A percentile compares a stretch with the other conserved stretches of the same genome.
Conservation (phyloP, 148 eudicot genomes). For the Cornus suecica region DNA sequence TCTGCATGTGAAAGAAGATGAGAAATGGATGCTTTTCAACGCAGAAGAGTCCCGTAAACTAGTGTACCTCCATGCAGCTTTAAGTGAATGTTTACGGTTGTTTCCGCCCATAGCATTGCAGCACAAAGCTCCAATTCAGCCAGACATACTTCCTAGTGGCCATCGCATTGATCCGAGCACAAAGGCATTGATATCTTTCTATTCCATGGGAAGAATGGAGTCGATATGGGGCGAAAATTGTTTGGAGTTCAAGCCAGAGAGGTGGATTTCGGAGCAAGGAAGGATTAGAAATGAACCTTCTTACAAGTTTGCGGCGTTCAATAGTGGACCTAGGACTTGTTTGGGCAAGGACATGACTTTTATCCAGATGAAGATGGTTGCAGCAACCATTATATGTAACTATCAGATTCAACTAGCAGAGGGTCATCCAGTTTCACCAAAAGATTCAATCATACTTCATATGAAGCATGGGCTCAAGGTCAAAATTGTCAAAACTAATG, state of each 20-base stretch:
- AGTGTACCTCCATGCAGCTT: slow-evolving; percentile 28
- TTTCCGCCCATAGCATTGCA: slow-evolving; percentile 33
- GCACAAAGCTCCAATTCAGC: slow-evolving; percentile 22
- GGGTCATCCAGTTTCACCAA: slow-evolving; percentile 16
- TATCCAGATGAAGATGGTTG: slow-evolving; percentile 26
- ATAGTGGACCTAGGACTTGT: slow-evolving; percentile 36
- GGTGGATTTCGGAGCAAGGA: slow-evolving; percentile 32
- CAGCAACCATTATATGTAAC: slow-evolving; percentile 25
- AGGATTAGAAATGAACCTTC: slow-evolving; percentile 29
- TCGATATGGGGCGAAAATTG: slow-evolving; percentile 36
- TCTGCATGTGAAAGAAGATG: not conserved
- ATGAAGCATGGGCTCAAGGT: slow-evolving; percentile 30
- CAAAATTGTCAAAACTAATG: not conserved
- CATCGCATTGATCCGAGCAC: slow-evolving; percentile 15
- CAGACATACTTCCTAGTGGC: slow-evolving; percentile 34
- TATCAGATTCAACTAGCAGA: slow-evolving; percentile 21
- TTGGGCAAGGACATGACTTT: slow-evolving; percentile 36
- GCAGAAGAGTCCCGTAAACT: slow-evolving; percentile 22
- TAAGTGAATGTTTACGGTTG: slow-evolving; percentile 30
- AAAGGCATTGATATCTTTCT: slow-evolving; percentile 21
- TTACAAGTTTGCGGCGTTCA: slow-evolving; percentile 31
- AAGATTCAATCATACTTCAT: slow-evolving; percentile 17
- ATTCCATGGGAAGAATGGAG: slow-evolving; percentile 30
- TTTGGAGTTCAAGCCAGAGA: slow-evolving; percentile 35
- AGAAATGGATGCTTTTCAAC: slow-evolving; percentile 6